Conservation (phyloP, 208 protist genomes). For the Leptomonas seymouri region DNA sequence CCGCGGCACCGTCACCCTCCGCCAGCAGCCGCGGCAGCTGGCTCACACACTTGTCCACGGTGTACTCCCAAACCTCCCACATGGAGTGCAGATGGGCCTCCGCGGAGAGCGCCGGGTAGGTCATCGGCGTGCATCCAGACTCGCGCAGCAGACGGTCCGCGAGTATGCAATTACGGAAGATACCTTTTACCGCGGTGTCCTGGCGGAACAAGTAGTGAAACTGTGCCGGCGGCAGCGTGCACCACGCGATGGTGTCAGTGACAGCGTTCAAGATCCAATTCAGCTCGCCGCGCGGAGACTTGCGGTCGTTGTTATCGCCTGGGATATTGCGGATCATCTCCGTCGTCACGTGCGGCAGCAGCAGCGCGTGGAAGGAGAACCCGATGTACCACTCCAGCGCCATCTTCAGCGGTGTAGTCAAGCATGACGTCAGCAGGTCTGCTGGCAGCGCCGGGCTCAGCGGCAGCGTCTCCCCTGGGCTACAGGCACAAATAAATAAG, state of each 20-base stretch:
- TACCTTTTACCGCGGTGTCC: slow-evolving; percentile 93
- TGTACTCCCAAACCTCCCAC: slow-evolving; percentile 97
- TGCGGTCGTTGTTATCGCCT: slow-evolving; percentile 75
- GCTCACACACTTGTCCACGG: slow-evolving; percentile 89
- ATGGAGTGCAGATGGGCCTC: slow-evolving; percentile 94
- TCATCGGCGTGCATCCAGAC: slow-evolving; percentile 95
- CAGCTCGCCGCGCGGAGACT: slow-evolving; percentile 96
- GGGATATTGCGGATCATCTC: slow-evolving; percentile 88
- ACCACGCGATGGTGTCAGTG: slow-evolving; percentile 99
- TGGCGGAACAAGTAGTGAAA: slow-evolving; percentile 97
- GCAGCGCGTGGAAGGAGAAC: slow-evolving; percentile 75
- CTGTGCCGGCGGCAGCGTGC: slow-evolving; percentile 85
- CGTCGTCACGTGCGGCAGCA: slow-evolving; percentile 85
- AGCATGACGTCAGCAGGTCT: slow-evolving; percentile 98
- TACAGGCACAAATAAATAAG: slow-evolving; percentile 96
- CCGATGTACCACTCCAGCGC: slow-evolving; percentile 95
- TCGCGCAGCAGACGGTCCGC: slow-evolving; percentile 96
- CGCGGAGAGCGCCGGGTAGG: slow-evolving; percentile 93
- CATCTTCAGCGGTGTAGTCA: slow-evolving; percentile 98
- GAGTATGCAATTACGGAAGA: slow-evolving; percentile 99
- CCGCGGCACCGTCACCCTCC: slow-evolving; percentile 7
- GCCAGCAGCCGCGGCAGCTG: slow-evolving; percentile 90
- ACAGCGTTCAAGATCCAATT: slow-evolving; percentile 99
- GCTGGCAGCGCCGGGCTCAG: slow-evolving; percentile 97
- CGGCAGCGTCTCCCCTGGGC: slow-evolving; percentile 94